Conservation (phyloP, 2,329 filamentous ascomycete genomes). For the Akanthomyces dipterigenus region DNA sequence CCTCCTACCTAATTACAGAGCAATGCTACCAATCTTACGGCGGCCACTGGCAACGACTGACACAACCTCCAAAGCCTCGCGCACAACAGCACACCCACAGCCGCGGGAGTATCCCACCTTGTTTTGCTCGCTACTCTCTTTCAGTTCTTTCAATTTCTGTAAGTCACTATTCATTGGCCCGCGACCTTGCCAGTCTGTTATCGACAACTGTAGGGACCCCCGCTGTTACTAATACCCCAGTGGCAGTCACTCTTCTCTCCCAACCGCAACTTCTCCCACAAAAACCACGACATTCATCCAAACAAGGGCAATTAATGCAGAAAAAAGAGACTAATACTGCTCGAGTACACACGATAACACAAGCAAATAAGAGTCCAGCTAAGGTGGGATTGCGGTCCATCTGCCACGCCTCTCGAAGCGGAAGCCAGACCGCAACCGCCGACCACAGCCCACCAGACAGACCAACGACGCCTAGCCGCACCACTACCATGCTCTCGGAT, state of each 20-base stretch:
- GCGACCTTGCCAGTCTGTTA: neutral
- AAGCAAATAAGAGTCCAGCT: neutral
- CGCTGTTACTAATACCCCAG: neutral
- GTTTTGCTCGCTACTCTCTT: neutral
- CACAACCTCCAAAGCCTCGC: conserved; percentile 4
- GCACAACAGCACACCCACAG: neutral
- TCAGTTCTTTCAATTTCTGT: neutral
- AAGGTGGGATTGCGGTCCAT: neutral
- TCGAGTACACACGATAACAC: neutral
- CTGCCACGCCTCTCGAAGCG: neutral
- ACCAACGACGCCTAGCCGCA: conserved; percentile 6
- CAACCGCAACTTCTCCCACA: neutral
- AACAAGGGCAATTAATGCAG: neutral
- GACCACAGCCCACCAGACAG: neutral
- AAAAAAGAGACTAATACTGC: neutral
- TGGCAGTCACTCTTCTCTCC: neutral
- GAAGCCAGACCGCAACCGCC: neutral
- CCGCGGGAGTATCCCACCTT: neutral
- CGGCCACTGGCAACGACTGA: neutral
- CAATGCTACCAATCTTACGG: neutral
- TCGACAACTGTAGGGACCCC: neutral
- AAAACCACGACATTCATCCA: neutral
- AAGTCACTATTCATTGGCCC: neutral
- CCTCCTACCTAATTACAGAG: too few species aligned
- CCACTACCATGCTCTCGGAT: conserved; percentile 5